These are phyloP conservation scores for Truncatella angustata DNA, from an alignment of 2,329 filamentous ascomycete genomes.

Conservation along the genomic window DNA sequence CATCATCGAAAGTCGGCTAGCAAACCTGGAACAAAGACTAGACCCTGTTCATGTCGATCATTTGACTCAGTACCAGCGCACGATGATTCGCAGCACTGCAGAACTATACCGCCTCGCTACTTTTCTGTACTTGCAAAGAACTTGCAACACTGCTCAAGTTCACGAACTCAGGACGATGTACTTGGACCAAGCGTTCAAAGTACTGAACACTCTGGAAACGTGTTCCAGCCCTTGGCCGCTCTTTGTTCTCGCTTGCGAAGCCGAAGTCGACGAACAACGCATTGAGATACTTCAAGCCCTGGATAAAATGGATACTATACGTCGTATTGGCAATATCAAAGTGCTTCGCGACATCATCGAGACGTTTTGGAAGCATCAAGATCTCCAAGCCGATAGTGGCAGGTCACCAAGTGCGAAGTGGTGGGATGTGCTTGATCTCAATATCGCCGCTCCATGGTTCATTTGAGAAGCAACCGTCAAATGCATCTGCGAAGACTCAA, in stretches of 20 bases:
- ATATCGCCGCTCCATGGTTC: slow-evolving; percentile 32
- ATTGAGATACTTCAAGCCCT: slow-evolving; percentile 38
- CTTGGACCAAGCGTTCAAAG: slow-evolving; percentile 33
- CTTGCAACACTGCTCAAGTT: slow-evolving; percentile 21
- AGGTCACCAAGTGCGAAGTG: slow-evolving; percentile 30
- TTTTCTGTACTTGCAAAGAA: slow-evolving; percentile 38
- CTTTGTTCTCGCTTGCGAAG: slow-evolving; percentile 46
- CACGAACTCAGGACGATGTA: slow-evolving; percentile 26
- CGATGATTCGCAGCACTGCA: slow-evolving; percentile 39
- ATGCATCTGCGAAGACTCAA: too few relatives aligned
- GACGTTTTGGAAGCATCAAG: slow-evolving; percentile 43
- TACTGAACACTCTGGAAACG: slow-evolving; percentile 35
- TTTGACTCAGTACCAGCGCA: slow-evolving; percentile 25
- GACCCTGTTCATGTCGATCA: slow-evolving; percentile 25
- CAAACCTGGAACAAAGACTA: slow-evolving; percentile 24
- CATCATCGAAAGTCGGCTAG: slow-evolving; percentile 23
- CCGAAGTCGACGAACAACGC: slow-evolving; percentile 38
- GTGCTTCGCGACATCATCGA: slow-evolving; percentile 43
- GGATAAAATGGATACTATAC: slow-evolving; percentile 39
- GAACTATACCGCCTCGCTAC: slow-evolving; percentile 51
- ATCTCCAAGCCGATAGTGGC: slow-evolving; percentile 34
- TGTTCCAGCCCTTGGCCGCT: slow-evolving; percentile 49
- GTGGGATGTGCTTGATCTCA: slow-evolving; percentile 36
- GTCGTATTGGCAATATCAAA: slow-evolving; percentile 43
- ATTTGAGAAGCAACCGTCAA: too few relatives aligned